Base-by-base conservation (phyloP, 305 asterid species). In the Salvia sclarea region DNA sequence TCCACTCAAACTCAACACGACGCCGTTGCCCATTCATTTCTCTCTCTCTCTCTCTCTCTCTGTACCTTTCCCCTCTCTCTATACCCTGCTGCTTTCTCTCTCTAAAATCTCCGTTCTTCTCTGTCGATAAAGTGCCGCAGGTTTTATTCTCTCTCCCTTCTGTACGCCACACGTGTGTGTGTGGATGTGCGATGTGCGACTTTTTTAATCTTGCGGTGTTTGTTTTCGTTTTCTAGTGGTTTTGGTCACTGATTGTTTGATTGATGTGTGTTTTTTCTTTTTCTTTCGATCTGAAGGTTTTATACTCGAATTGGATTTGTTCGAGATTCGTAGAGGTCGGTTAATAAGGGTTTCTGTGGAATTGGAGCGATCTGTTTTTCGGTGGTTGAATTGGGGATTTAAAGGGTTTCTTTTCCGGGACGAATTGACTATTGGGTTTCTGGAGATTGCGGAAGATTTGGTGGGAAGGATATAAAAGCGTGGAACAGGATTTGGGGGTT, bases 241-340 rank as follows among this genome's bases (percentile, higher is more conserved):
- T 5, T n/a, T 17, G 2, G 18, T 17, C 25, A 5, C 54, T 47
- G 54, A 44, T 14, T 61, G 24, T 28, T 65, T 47, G 45, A 57
- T 66, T 64, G 60, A 24, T 24, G 63, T n/a, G 48, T 54, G 60
- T 72, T 41, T 10, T 49, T 47, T 33, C 48, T 68, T 41, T 10
- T 49, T 47, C 31, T 54, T 68, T 60, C 65, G 72, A 64, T 81
- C 78, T 71, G 74, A 69, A 49, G 7, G 44, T 61, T 73, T 31
- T 43, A 72, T 67, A 44, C 72, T 76, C 61, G 61, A 31, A 70
- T 41, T 64, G 81, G 81, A 75, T 80, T 75, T 77, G 50, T 44
- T 37, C 48, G 75, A n/a, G 67, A 70, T 69, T 70, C 63, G 85
- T 66, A 74, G 72, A 49, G 33, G 37, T 24, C 43, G 57, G 8